Evolutionary conservation across 495 filamentous ascomycete species (phyloP).

Genomic region (Penicillium silybi): DNA sequence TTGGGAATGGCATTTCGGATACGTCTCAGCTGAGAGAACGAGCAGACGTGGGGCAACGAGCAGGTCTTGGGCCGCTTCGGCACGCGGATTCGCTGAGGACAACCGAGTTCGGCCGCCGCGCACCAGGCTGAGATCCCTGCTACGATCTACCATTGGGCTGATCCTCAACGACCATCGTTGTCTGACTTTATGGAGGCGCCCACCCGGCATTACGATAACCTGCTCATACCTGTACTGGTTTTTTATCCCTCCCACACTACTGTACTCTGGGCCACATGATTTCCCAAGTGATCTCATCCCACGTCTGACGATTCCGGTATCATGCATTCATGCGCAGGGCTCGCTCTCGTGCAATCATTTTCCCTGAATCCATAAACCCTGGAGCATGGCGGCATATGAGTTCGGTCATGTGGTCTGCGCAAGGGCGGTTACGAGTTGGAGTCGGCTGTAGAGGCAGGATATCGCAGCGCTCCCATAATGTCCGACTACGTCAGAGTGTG

Average conservation of each 20-base stretch:
- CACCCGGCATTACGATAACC: neutral
- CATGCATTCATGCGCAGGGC: constrained; percentile 4
- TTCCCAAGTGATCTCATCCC: constrained; percentile 20
- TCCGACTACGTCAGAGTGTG: neutral
- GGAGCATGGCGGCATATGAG: constrained; percentile 26
- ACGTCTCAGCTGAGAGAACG: constrained; percentile 31
- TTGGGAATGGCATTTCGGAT: constrained; percentile 7
- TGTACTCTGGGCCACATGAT: neutral
- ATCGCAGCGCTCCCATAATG: neutral
- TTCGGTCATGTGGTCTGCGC: constrained; percentile 26
- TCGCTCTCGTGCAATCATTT: constrained; percentile 13
- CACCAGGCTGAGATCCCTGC: constrained; percentile 27
- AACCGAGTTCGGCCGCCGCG: constrained; percentile 20
- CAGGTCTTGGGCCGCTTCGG: constrained; percentile 22
- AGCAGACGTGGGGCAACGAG: constrained; percentile 23
- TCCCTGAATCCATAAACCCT: constrained; percentile 11
- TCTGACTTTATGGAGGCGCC: constrained; percentile 23
- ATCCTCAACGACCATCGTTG: constrained; percentile 17
- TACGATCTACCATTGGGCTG: constrained; percentile 31
- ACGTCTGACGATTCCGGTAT: constrained; percentile 7
- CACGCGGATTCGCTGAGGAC: constrained; percentile 20
- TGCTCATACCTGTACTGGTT: neutral
- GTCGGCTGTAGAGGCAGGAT: neutral
- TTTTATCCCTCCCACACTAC: neutral
- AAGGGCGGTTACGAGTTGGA: constrained; percentile 4